A percentile compares a stretch with the other conserved stretches of the same genome.
Conservation (phyloP, 768 basidiomycete genomes). For the Mycena albidolilacea region DNA sequence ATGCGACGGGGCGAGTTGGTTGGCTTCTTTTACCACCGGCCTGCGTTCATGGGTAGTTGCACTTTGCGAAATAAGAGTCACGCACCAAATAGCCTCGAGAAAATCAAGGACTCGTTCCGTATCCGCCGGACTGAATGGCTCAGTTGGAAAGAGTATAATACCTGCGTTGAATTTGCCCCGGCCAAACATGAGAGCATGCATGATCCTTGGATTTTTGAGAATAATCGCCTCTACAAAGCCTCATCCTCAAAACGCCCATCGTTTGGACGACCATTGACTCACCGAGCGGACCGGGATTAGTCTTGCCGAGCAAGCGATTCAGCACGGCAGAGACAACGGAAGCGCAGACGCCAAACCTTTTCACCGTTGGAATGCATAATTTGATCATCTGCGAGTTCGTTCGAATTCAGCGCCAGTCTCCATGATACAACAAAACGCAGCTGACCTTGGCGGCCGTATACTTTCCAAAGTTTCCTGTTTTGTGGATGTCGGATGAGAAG, state of each 20-base stretch:
- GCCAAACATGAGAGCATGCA: slow-evolving; percentile 53
- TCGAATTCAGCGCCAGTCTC: no score
- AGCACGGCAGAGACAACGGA: neutral
- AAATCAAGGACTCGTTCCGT: slow-evolving; percentile 39
- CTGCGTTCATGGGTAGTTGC: slow-evolving; percentile 39
- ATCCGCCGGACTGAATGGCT: slow-evolving; percentile 44
- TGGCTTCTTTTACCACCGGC: slow-evolving; percentile 57
- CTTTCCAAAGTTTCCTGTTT: slow-evolving; percentile 51
- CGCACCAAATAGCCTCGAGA: slow-evolving; percentile 45
- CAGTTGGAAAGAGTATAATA: slow-evolving; percentile 51
- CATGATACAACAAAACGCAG: neutral
- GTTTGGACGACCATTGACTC: slow-evolving; percentile 1
- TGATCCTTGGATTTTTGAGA: slow-evolving; percentile 46
- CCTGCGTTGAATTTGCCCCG: slow-evolving; percentile 53
- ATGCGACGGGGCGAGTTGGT: slow-evolving; percentile 59
- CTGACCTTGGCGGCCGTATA: slow-evolving; percentile 52
- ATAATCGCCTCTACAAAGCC: slow-evolving; percentile 51
- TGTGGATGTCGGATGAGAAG: slow-evolving; percentile 58
- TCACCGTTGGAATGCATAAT: slow-evolving; percentile 61
- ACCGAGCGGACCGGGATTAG: slow-evolving; percentile 55
- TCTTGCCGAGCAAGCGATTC: slow-evolving; percentile 38
- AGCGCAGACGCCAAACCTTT: slow-evolving; percentile 47
- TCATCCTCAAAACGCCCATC: slow-evolving; percentile 27
- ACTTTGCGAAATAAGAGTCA: no score
- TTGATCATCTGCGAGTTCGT: slow-evolving; percentile 55